A percentile compares a stretch with the other conserved stretches of the same genome.
phyloP scores from a whole-genome alignment of 139 green algal genomes.

The Coelastrella sp. region DNA sequence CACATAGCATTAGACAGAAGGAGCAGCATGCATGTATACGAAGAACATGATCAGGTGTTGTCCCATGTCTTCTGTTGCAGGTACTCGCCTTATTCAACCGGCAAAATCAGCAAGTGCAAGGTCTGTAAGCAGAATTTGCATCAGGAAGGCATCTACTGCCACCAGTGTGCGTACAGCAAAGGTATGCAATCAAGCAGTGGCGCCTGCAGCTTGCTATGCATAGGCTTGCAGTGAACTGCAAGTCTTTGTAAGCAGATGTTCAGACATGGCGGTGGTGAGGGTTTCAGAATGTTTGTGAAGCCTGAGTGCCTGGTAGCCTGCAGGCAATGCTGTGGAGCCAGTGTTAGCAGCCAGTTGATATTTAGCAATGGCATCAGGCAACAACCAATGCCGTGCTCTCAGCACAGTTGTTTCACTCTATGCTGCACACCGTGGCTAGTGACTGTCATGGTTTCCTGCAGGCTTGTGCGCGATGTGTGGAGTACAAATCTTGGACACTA shows the following conservation, averaged over 20 bases:
- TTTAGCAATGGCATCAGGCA: no score
- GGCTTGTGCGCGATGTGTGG: slow-evolving; percentile 82
- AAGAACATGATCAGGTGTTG: no score
- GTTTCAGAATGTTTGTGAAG: no score
- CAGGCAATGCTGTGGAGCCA: no score
- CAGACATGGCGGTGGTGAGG: no score
- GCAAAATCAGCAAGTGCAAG: slow-evolving; percentile 69
- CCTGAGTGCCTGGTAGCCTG: no score
- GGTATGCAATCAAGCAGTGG: slow-evolving; percentile 39
- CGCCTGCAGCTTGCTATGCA: background rate
- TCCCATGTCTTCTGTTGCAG: slow-evolving; percentile 44
- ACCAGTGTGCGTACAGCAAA: slow-evolving; percentile 77
- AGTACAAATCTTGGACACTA: slow-evolving; percentile 71
- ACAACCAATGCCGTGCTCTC: no score
- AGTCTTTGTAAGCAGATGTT: no score
- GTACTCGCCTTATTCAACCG: slow-evolving; percentile 65
- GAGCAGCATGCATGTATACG: no score
- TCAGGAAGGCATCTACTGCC: slow-evolving; percentile 74
- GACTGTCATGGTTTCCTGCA: slow-evolving; percentile 12
- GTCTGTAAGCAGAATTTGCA: slow-evolving; percentile 73
- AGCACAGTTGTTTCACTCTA: background rate
- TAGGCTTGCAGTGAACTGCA: background rate
- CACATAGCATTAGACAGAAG: no score
- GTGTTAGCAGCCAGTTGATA: no score
- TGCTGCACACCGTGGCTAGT: background rate